Conservation (phyloP, 2,329 filamentous ascomycete genomes). For the Sclerotinia borealis region DNA sequence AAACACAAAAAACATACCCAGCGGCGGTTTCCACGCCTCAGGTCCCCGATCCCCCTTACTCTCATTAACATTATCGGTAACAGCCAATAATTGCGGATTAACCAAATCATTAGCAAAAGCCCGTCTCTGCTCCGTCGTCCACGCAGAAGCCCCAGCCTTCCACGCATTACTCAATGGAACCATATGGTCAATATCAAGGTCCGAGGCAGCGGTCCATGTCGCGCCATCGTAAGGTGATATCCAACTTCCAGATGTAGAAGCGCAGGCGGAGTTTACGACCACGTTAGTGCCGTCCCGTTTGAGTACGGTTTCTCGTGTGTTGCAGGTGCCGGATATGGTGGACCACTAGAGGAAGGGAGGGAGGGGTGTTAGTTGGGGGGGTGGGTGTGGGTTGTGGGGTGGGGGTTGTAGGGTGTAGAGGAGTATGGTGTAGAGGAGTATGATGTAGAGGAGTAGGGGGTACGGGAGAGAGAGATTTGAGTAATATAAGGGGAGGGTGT, state of each 20-base stretch:
- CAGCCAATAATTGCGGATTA: conserved; percentile 71
- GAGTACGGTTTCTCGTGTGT: conserved; percentile 67
- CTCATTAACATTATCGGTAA: conserved; percentile 72
- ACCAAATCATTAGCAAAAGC: conserved; percentile 71
- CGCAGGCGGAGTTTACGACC: conserved; percentile 51
- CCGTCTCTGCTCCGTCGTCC: conserved; percentile 63
- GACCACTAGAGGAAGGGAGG: conserved; percentile 30
- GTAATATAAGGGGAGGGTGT: conserved; percentile 1
- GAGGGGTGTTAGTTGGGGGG: background rate
- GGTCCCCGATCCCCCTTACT: conserved; percentile 68
- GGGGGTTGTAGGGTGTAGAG: too few relatives aligned
- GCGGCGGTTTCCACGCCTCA: conserved; percentile 63
- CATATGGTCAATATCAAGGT: conserved; percentile 79
- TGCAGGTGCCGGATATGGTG: conserved; percentile 59
- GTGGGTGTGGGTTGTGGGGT: background rate
- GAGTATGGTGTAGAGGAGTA: too few relatives aligned
- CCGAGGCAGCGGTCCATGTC: conserved; percentile 59
- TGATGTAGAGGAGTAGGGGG: background rate
- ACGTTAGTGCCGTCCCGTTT: conserved; percentile 66
- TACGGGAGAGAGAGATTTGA: background rate
- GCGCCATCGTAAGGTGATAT: conserved; percentile 66
- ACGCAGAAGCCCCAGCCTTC: conserved; percentile 63
- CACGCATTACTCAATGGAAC: conserved; percentile 77
- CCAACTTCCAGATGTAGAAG: conserved; percentile 62
- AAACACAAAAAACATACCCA: conserved; percentile 30